These are phyloP conservation scores for Aspergillus sp. DNA, from an alignment of 2,329 filamentous ascomycete species.

Conservation along the genomic window DNA sequence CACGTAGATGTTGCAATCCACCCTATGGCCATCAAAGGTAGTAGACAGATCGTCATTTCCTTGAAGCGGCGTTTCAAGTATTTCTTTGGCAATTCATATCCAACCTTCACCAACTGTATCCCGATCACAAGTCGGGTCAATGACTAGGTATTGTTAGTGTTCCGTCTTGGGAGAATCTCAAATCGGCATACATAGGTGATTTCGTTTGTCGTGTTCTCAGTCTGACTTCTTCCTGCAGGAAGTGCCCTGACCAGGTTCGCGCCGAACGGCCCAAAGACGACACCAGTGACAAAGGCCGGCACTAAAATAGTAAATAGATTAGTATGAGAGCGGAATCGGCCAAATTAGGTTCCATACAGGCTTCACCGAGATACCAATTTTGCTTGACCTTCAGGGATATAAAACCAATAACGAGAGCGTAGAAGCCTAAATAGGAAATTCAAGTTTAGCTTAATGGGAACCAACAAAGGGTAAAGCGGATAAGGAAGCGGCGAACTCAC, in stretches of 20 bases:
- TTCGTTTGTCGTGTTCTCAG: conserved; percentile 33
- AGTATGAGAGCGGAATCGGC: background rate
- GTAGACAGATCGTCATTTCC: conserved; percentile 55
- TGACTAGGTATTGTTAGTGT: conserved; percentile 32
- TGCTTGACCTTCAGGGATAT: conserved; percentile 40
- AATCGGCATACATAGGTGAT: conserved; percentile 42
- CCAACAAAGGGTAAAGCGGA: background rate
- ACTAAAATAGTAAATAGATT: conserved; percentile 38
- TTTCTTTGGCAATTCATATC: conserved; percentile 60
- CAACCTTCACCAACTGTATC: conserved; percentile 63
- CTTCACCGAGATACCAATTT: conserved; percentile 42
- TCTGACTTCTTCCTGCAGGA: conserved; percentile 36
- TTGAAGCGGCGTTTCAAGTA: conserved; percentile 53
- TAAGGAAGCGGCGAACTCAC: conserved; percentile 19
- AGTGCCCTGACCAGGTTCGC: conserved; percentile 54
- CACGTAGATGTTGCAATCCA: conserved; percentile 61
- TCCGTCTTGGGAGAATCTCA: background rate
- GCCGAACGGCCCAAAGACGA: conserved; percentile 55
- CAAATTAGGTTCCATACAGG: conserved; percentile 23
- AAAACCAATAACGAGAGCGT: conserved; percentile 33
- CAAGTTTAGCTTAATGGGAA: conserved; percentile 7
- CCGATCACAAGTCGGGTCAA: conserved; percentile 62
- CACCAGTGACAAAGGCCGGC: conserved; percentile 56
- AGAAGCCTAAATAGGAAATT: conserved; percentile 26
- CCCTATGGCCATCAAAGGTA: conserved; percentile 63